Conservation (phyloP, 352 stramenopile genomes). For the Phytophthora uliginosa region DNA sequence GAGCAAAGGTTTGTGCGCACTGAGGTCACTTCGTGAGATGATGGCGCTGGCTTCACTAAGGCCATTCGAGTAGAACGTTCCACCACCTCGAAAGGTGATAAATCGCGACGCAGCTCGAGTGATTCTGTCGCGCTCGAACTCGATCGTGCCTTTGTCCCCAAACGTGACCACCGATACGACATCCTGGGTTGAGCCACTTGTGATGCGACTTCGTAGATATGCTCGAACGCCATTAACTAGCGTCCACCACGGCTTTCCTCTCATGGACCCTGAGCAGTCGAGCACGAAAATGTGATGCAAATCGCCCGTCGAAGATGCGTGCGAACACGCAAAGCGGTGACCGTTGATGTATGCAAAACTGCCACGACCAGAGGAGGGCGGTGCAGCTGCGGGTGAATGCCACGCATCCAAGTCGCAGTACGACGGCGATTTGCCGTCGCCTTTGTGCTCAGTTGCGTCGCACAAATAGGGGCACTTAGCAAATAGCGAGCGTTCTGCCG, state of each 20-base stretch:
- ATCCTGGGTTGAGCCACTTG: conserved; percentile 30
- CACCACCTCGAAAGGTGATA: conserved; percentile 40
- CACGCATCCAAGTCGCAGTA: conserved; percentile 44
- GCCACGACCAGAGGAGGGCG: background rate
- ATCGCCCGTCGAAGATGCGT: conserved; percentile 22
- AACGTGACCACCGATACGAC: conserved; percentile 59
- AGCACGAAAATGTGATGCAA: conserved; percentile 61
- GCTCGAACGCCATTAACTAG: conserved; percentile 28
- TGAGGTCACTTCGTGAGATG: conserved; percentile 45
- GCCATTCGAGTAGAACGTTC: conserved; percentile 47
- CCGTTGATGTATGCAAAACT: conserved; percentile 36
- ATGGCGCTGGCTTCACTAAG: conserved; percentile 43
- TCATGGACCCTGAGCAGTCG: conserved; percentile 62
- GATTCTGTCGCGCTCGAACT: conserved; percentile 28
- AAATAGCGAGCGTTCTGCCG: conserved; percentile 39
- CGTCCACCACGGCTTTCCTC: conserved; percentile 36
- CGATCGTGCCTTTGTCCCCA: conserved; percentile 31
- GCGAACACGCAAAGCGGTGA: conserved; percentile 50
- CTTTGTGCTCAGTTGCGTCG: conserved; percentile 42
- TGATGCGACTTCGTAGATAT: conserved; percentile 48
- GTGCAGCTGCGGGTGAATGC: conserved; percentile 22
- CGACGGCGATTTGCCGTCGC: conserved; percentile 25
- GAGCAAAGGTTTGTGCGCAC: conserved; percentile 43
- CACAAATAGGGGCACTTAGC: conserved; percentile 48
- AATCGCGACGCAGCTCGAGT: background rate